A percentile compares a stretch with the other conserved stretches of the same genome.
phyloP scores from a whole-genome alignment of 2,329 filamentous ascomycete genomes.

The Pseudogymnoascus verrucosus region DNA sequence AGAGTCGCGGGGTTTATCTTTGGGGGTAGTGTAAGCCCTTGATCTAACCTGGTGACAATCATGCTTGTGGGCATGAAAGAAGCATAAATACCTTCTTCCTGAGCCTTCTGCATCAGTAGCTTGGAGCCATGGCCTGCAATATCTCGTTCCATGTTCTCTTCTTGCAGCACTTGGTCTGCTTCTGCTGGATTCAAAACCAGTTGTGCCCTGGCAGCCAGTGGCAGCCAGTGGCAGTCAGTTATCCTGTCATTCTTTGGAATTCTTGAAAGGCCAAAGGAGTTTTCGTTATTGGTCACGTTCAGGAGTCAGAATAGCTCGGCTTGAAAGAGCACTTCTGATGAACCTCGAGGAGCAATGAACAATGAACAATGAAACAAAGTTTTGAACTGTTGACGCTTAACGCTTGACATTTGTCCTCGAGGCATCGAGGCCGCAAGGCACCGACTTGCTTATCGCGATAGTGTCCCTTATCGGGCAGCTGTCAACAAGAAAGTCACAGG shows the following conservation, averaged over 20 bases:
- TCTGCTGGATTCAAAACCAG: background rate
- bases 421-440: constrained; percentile 3
- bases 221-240: background rate
- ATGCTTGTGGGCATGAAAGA: constrained; percentile 13
- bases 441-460: constrained; percentile 1
- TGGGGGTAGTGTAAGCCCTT: constrained; percentile 22
- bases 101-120: constrained; percentile 1
- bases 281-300: background rate
- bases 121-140: background rate
- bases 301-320: background rate
- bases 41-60: constrained; percentile 16
- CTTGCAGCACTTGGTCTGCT: background rate
- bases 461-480: background rate
- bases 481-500: background rate
- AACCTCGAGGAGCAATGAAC: background rate
- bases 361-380: background rate
- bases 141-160: background rate
- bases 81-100: constrained; percentile 24
- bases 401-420: background rate
- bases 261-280: background rate
- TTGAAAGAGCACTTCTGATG: background rate
- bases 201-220: background rate
- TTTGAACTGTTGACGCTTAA: background rate
- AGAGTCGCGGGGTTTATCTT: constrained; percentile 15
- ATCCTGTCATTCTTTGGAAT: background rate